phyloP scores from a whole-genome alignment of 768 basidiomycete species.

The Russula dissimulans region DNA sequence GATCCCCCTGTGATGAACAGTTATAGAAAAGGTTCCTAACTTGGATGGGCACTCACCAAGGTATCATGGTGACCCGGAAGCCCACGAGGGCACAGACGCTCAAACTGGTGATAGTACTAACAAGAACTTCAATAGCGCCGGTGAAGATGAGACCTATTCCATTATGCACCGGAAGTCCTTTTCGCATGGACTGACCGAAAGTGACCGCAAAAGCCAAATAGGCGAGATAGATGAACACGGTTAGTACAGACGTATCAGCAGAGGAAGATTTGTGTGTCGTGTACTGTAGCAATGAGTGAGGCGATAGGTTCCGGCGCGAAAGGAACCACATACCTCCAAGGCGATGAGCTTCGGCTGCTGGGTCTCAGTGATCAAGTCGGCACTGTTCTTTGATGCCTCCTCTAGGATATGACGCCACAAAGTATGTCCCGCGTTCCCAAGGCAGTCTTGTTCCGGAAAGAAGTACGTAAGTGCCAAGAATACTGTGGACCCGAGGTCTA shows the following conservation, averaged over 20 bases:
- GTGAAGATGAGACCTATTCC: constrained; percentile 88
- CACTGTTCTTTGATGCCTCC: constrained; percentile 30
- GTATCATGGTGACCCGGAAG: constrained; percentile 83
- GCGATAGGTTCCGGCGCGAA: neutral
- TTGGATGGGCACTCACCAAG: constrained; percentile 48
- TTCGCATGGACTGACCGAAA: constrained; percentile 64
- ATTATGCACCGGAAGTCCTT: constrained; percentile 81
- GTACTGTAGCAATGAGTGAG: constrained; percentile 33
- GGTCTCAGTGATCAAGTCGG: constrained; percentile 31
- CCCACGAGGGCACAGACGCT: constrained; percentile 88
- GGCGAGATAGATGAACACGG: constrained; percentile 63
- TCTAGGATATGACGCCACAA: constrained; percentile 53
- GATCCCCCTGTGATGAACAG: constrained; percentile 49
- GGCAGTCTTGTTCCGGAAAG: constrained; percentile 68
- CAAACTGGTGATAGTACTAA: constrained; percentile 88
- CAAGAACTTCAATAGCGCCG: constrained; percentile 82
- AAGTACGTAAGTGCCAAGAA: constrained; percentile 77
- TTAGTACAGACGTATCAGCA: constrained; percentile 49
- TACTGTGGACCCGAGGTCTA: constrained; percentile 51
- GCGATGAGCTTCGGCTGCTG: constrained; percentile 38
- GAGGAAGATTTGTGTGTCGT: constrained; percentile 39
- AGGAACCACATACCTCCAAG: constrained; percentile 31
- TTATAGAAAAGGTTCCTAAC: neutral
- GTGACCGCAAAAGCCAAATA: constrained; percentile 70
- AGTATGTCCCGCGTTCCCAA: constrained; percentile 49